Percentiles rank a stretch among this genome's conserved stretches.
Conservation (phyloP, 2,329 filamentous ascomycete genomes). For the Penicillium sp. region DNA sequence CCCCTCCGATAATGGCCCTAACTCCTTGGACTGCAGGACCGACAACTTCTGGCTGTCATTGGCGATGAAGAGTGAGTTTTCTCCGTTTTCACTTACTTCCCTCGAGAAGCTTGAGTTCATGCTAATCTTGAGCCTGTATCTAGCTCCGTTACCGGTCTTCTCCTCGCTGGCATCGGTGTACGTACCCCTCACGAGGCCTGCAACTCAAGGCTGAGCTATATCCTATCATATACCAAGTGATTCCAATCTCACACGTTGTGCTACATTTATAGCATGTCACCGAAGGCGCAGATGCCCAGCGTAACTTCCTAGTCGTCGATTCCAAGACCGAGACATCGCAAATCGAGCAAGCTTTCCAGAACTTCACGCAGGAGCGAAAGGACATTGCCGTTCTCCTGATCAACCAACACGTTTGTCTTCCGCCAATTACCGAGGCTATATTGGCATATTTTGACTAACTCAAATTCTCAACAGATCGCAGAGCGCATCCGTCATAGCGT, state of each 20-base stretch:
- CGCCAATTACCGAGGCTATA: neutral
- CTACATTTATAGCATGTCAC: conserved; percentile 77
- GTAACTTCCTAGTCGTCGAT: conserved; percentile 98
- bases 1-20: conserved; percentile 52
- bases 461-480: conserved; percentile 68
- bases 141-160: conserved; percentile 93
- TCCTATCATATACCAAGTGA: conserved; percentile 6
- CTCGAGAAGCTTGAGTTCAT: neutral
- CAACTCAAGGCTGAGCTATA: neutral
- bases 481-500: conserved; percentile 91
- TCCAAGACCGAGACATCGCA: conserved; percentile 84
- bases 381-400: conserved; percentile 97
- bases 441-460: conserved; percentile 1
- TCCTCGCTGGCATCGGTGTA: conserved; percentile 95
- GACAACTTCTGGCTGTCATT: conserved; percentile 96
- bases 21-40: conserved; percentile 62
- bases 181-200: conserved; percentile 37
- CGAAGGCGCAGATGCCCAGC: conserved; percentile 82
- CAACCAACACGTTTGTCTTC: conserved; percentile 83
- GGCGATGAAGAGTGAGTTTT: conserved; percentile 77
- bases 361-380: conserved; percentile 87
- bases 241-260: neutral
- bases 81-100: neutral
- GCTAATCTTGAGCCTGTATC: conserved; percentile 28
- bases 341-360: conserved; percentile 89